Percentiles rank a stretch among this genome's conserved stretches.
Conservation (phyloP, 2,329 filamentous ascomycete genomes). For the Calonectria fujianensis region DNA sequence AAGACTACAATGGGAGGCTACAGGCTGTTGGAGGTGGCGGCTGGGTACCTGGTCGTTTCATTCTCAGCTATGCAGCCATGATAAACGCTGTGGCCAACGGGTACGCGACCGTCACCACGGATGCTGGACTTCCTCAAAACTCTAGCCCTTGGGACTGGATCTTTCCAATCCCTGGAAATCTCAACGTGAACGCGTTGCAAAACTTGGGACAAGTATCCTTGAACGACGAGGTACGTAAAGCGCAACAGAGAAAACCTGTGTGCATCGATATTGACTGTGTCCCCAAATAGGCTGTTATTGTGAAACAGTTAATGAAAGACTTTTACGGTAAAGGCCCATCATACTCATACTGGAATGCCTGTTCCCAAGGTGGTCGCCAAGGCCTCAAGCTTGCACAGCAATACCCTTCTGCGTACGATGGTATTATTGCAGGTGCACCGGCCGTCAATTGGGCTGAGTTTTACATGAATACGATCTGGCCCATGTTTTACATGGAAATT, state of each 20-base stretch:
- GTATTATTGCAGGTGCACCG: slow-evolving; percentile 40
- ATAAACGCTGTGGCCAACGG: slow-evolving; percentile 37
- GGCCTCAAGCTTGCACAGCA: slow-evolving; percentile 40
- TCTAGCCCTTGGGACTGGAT: slow-evolving; percentile 32
- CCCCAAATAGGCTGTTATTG: slow-evolving; percentile 31
- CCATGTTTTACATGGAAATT: slow-evolving; percentile 28
- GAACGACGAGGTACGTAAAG: slow-evolving; percentile 34
- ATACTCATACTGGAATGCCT: slow-evolving; percentile 45
- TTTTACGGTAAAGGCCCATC: slow-evolving; percentile 31
- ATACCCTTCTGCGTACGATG: slow-evolving; percentile 42
- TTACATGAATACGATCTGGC: slow-evolving; percentile 31
- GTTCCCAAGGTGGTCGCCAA: slow-evolving; percentile 44
- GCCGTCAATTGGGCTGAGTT: slow-evolving; percentile 36
- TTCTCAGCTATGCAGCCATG: slow-evolving; percentile 30
- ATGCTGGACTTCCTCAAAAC: slow-evolving; percentile 36
- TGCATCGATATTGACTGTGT: neutral
- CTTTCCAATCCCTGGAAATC: slow-evolving; percentile 37
- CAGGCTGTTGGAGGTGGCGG: slow-evolving; percentile 42
- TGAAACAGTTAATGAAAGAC: slow-evolving; percentile 25
- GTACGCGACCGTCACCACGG: slow-evolving; percentile 39
- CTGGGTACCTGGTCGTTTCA: slow-evolving; percentile 38
- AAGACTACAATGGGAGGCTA: slow-evolving; percentile 34
- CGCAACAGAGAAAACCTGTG: neutral
- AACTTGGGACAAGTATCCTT: slow-evolving; percentile 41
- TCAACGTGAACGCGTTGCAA: slow-evolving; percentile 41